phyloP scores from a whole-genome alignment of 2,329 filamentous ascomycete species.

The Clarireedia sp. region DNA sequence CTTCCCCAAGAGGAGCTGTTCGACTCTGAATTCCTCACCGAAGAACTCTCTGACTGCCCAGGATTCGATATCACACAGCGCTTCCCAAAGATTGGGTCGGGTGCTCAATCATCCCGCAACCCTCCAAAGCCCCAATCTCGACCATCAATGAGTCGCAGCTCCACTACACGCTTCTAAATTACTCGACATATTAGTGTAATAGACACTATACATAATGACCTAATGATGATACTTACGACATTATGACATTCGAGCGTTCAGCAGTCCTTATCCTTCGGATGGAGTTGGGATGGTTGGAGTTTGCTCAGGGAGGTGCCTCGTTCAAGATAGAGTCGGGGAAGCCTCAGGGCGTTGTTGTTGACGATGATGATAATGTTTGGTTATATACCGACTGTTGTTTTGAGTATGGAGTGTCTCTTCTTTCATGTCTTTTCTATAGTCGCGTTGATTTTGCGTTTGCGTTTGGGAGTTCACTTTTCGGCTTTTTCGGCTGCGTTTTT shows the following conservation, averaged over 20 bases:
- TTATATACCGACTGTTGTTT: slow-evolving; percentile 7
- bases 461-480: neutral
- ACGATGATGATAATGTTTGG: slow-evolving; percentile 7
- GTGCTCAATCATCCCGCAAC: slow-evolving; percentile 28
- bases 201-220: slow-evolving; percentile 4
- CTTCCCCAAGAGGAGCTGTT: slow-evolving; percentile 43
- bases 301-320: neutral
- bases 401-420: neutral
- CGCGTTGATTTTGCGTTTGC: slow-evolving; percentile 7
- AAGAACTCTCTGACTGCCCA: slow-evolving; percentile 49
- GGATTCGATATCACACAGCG: slow-evolving; percentile 67
- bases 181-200: slow-evolving; percentile 11
- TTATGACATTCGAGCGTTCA: slow-evolving; percentile 11
- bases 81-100: slow-evolving; percentile 65
- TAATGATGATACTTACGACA: slow-evolving; percentile 17
- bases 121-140: slow-evolving; percentile 21
- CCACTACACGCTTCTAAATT: slow-evolving; percentile 27
- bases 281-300: neutral
- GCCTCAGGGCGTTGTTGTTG: slow-evolving; percentile 7
- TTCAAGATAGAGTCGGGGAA: slow-evolving; percentile 1
- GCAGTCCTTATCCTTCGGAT: neutral
- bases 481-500: neutral
- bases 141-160: slow-evolving; percentile 26
- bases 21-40: slow-evolving; percentile 46
- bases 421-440: neutral